Evolutionary conservation across 305 asterid species (phyloP).

Genomic region (Solanum hybrid): DNA sequence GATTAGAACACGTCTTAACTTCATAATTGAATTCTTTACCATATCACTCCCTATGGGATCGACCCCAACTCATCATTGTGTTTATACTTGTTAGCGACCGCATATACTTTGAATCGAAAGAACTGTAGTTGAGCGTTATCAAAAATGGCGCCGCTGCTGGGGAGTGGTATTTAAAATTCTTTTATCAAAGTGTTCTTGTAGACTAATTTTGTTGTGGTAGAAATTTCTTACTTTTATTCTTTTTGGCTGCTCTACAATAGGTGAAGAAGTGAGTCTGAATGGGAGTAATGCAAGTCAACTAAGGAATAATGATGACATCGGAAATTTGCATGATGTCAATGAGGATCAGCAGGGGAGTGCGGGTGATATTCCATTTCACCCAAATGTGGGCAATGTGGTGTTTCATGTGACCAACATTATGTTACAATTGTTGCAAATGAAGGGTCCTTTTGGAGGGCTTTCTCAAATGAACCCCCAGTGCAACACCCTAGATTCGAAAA

Average conservation of each 20-base stretch:
- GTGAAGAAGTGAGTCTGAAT: neutral
- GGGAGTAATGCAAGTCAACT: neutral
- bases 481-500: neutral
- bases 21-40: neutral
- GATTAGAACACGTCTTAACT: neutral
- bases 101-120: neutral
- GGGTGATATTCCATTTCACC: neutral
- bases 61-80: neutral
- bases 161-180: neutral
- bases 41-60: neutral
- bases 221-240: neutral
- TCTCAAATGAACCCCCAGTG: neutral
- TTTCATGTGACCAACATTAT: neutral
- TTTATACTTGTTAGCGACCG: neutral
- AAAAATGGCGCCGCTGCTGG: neutral
- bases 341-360: neutral
- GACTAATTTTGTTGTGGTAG: neutral
- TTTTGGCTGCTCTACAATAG: neutral
- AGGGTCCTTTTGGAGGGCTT: neutral
- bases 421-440: neutral
- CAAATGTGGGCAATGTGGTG: neutral
- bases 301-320: neutral
- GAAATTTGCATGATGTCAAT: neutral
- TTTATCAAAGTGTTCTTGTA: neutral
- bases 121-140: neutral